Percentiles rank a stretch among this genome's conserved stretches.
These are phyloP conservation scores for Pseudocercospora cruenta DNA, from an alignment of 2,329 filamentous ascomycete species.

Conservation along the genomic window DNA sequence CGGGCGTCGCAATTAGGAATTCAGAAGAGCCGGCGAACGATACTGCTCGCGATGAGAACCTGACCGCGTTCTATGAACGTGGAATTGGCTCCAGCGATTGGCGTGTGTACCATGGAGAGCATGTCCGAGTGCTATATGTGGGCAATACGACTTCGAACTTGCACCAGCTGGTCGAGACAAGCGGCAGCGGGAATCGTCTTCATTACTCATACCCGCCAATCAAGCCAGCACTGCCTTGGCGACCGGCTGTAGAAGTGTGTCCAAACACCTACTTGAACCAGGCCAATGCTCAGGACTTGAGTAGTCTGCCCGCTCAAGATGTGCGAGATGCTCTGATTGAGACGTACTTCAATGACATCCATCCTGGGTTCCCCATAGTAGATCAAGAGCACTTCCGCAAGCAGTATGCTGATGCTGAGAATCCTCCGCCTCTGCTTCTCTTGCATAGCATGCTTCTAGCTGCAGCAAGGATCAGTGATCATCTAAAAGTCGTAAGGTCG, in stretches of 20 bases:
- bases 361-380: conserved; percentile 22
- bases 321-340: conserved; percentile 19
- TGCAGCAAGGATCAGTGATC: conserved; percentile 17
- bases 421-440: conserved; percentile 14
- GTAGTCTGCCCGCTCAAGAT: conserved; percentile 13
- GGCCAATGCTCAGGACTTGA: conserved; percentile 12
- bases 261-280: conserved; percentile 10
- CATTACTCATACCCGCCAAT: conserved; percentile 21
- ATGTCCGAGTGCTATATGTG: conserved; percentile 16
- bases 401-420: conserved; percentile 5
- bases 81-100: conserved; percentile 12
- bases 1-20: not conserved
- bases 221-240: conserved; percentile 16
- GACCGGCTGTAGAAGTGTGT: conserved; percentile 1
- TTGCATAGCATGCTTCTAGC: conserved; percentile 19
- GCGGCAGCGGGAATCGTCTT: not conserved
- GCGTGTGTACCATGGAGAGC: conserved; percentile 16
- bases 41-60: conserved; percentile 11
- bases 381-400: conserved; percentile 8
- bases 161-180: conserved; percentile 15
- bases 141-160: conserved; percentile 12
- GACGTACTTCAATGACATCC: conserved; percentile 21
- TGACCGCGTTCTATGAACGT: conserved; percentile 19
- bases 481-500: conserved; percentile 11
- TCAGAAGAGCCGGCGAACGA: not conserved